Evolutionary conservation across 371 early-diverging fungal genomes (phyloP).

Genomic region (Sporodiniella umbellata): DNA sequence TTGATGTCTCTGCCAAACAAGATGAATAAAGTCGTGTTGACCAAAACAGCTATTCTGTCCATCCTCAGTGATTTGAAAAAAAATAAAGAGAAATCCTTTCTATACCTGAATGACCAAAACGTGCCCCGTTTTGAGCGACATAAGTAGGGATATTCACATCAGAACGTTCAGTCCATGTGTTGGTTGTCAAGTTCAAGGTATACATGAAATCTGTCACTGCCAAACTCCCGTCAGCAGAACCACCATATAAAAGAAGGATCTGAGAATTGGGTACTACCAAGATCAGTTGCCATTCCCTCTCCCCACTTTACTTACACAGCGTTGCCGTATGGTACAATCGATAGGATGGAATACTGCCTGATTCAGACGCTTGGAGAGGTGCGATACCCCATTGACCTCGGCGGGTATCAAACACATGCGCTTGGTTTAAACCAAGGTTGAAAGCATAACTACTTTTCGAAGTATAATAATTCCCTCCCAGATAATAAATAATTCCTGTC

Average conservation of each 20-base stretch:
- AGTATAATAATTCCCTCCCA: constrained; percentile 5
- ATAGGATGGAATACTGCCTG: not conserved
- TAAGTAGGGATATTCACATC: not conserved
- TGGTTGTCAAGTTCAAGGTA: constrained; percentile 1
- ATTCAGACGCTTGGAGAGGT: not conserved
- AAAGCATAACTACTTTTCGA: not conserved
- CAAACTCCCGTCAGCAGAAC: constrained; percentile 1
- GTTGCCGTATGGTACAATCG: constrained; percentile 2
- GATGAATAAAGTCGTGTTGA: constrained; percentile 2
- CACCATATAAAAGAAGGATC: constrained; percentile 6
- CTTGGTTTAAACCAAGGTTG: not conserved
- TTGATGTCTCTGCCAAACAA: constrained; percentile 3
- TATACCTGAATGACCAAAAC: constrained; percentile 3
- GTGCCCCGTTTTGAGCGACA: not conserved
- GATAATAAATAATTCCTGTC: constrained; percentile 3
- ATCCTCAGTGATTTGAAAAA: not conserved
- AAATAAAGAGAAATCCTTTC: not conserved
- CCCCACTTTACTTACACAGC: constrained; percentile 2
- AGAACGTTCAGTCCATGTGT: constrained; percentile 1
- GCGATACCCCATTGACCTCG: not conserved
- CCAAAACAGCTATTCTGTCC: not conserved
- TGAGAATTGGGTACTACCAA: constrained; percentile 10
- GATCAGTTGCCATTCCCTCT: too few relatives aligned
- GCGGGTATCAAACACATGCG: constrained; percentile 3
- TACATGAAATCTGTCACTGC: constrained; percentile 10